Conservation (phyloP, 192 early-diverging fungal genomes). For the Backusella sp. region DNA sequence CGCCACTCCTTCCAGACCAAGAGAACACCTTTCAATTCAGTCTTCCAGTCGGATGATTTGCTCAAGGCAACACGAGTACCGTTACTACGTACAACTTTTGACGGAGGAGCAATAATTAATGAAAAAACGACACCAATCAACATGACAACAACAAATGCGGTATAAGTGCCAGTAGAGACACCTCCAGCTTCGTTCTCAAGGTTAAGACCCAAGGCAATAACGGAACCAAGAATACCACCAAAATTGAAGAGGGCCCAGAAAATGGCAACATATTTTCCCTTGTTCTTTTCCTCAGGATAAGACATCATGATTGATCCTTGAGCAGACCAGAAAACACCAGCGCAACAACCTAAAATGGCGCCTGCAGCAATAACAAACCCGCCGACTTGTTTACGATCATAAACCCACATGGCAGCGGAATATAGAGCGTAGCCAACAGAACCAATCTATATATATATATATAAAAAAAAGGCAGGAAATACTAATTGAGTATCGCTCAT, state of each 20-base stretch:
- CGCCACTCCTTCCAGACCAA: constrained; percentile 60
- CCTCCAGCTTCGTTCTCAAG: constrained; percentile 33
- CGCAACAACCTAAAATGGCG: constrained; percentile 78
- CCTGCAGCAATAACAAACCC: constrained; percentile 74
- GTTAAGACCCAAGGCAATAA: constrained; percentile 47
- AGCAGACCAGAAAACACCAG: constrained; percentile 71
- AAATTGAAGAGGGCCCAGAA: constrained; percentile 64
- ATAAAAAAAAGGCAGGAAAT: background rate
- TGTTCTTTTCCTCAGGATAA: constrained; percentile 78
- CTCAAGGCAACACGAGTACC: constrained; percentile 61
- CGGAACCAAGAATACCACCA: constrained; percentile 78
- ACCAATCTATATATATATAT: constrained; percentile 42
- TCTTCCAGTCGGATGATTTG: constrained; percentile 59
- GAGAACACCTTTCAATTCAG: constrained; percentile 47
- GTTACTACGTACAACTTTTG: constrained; percentile 59
- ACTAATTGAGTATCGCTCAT: constrained; percentile 41
- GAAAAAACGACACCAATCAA: constrained; percentile 19
- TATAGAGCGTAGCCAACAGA: constrained; percentile 68
- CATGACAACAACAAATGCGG: constrained; percentile 34
- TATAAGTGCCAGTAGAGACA: constrained; percentile 33
- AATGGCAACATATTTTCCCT: constrained; percentile 66
- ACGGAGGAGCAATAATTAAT: constrained; percentile 34
- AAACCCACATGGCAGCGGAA: constrained; percentile 56
- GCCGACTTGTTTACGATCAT: constrained; percentile 51
- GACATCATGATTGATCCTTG: constrained; percentile 85